phyloP scores from a whole-genome alignment of 1,284 basidiomycete genomes.

The Irpex rosettiformis region DNA sequence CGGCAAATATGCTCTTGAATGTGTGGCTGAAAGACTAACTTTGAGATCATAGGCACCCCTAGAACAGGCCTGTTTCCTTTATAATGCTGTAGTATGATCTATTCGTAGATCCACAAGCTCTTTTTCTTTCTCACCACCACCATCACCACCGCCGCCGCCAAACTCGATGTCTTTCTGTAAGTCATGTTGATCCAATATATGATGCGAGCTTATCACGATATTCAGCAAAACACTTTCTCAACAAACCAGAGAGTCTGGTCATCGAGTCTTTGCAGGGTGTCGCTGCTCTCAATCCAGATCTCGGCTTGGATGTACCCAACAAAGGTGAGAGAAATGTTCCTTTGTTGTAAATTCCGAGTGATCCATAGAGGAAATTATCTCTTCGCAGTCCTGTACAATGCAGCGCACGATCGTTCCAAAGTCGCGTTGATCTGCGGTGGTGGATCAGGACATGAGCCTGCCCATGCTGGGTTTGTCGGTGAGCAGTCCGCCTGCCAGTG shows the following conservation, averaged over 20 bases:
- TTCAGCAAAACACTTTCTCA: slow-evolving; percentile 73
- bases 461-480: slow-evolving; percentile 83
- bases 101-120: not conserved
- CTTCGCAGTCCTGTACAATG: slow-evolving; percentile 59
- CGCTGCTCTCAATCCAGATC: slow-evolving; percentile 63
- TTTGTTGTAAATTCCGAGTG: not conserved
- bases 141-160: not conserved
- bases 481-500: slow-evolving; percentile 14
- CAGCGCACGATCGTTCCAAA: slow-evolving; percentile 53
- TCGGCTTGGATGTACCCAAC: slow-evolving; percentile 63
- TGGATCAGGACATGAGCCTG: slow-evolving; percentile 89
- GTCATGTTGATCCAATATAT: not conserved
- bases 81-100: too few species aligned
- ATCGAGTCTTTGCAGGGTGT: slow-evolving; percentile 76
- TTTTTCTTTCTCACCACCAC: not conserved
- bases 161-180: not conserved
- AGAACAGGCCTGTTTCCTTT: too few species aligned
- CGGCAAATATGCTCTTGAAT: too few species aligned
- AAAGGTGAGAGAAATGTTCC: slow-evolving; percentile 43
- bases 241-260: slow-evolving; percentile 66
- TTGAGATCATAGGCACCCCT: too few species aligned
- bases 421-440: slow-evolving; percentile 88
- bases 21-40: too few species aligned
- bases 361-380: not conserved
- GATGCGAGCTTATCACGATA: not conserved